phyloP scores from a whole-genome alignment of 2,329 filamentous ascomycete genomes.

The Aureobasidium sp. region DNA sequence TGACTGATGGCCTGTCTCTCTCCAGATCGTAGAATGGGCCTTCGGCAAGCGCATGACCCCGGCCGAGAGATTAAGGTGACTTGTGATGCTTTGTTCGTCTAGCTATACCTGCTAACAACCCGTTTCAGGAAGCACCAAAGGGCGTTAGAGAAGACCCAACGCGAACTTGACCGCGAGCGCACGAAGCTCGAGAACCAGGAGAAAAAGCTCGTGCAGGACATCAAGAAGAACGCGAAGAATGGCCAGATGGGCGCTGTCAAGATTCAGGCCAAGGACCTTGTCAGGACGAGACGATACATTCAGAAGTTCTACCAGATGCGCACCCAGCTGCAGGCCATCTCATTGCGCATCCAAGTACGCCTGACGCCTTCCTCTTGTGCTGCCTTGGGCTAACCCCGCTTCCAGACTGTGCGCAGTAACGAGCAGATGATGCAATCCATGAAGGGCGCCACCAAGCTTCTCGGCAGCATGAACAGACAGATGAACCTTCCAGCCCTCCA shows the following conservation, averaged over 20 bases:
- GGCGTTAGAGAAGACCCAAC: constrained; percentile 92
- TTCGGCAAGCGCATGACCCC: constrained; percentile 99
- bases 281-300: constrained; percentile 84
- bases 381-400: constrained; percentile 10
- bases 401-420: constrained; percentile 88
- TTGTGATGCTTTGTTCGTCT: no score
- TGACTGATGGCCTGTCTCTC: not conserved
- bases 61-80: constrained; percentile 60
- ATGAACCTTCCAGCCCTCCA: constrained; percentile 96
- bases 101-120: no score
- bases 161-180: constrained; percentile 88
- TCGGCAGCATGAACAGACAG: constrained; percentile 93
- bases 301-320: constrained; percentile 99
- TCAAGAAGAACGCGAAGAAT: constrained; percentile 97
- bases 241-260: constrained; percentile 97
- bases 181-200: constrained; percentile 97
- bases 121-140: constrained; percentile 65
- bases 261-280: constrained; percentile 95
- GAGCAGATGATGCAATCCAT: constrained; percentile 99
- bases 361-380: not conserved
- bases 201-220: constrained; percentile 90
- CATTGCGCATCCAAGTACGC: constrained; percentile 78
- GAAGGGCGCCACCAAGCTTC: constrained; percentile 89
- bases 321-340: constrained; percentile 93
- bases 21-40: constrained; percentile 91